phyloP scores from a whole-genome alignment of 106 monocot genomes.

The Hemerocallis citrina region DNA sequence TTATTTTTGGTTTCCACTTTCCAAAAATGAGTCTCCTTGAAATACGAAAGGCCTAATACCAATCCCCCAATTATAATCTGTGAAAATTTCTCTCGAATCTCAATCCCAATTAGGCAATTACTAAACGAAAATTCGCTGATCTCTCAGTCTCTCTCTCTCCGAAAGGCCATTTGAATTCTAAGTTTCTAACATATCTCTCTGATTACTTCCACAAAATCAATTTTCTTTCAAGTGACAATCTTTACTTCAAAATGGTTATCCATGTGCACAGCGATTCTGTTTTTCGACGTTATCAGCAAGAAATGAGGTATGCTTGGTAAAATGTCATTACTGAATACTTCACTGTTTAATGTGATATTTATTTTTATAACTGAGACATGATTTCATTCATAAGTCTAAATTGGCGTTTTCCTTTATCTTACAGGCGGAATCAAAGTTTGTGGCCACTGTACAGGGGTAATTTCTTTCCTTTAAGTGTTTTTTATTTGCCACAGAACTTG shows the following conservation, averaged over 20 bases:
- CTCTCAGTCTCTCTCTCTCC: no score
- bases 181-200: no score
- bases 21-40: no score
- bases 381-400: background rate
- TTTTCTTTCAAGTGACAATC: constrained; percentile 50
- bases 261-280: constrained; percentile 90
- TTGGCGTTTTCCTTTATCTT: constrained; percentile 6
- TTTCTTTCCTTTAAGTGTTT: background rate
- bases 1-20: no score
- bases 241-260: constrained; percentile 91
- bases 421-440: constrained; percentile 72
- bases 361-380: background rate
- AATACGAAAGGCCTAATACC: no score
- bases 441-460: constrained; percentile 98
- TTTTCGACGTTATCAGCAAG: constrained; percentile 91
- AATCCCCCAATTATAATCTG: no score
- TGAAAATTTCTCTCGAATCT: no score
- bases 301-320: constrained; percentile 62
- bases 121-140: no score
- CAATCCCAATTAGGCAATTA: no score
- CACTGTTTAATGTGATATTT: background rate
- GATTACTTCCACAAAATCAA: constrained; percentile 81
- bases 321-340: background rate
- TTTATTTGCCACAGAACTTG: no score
- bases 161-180: no score